phyloP scores from a whole-genome alignment of 805 yeast species.

The Lipomyces spencermartinsiae region DNA sequence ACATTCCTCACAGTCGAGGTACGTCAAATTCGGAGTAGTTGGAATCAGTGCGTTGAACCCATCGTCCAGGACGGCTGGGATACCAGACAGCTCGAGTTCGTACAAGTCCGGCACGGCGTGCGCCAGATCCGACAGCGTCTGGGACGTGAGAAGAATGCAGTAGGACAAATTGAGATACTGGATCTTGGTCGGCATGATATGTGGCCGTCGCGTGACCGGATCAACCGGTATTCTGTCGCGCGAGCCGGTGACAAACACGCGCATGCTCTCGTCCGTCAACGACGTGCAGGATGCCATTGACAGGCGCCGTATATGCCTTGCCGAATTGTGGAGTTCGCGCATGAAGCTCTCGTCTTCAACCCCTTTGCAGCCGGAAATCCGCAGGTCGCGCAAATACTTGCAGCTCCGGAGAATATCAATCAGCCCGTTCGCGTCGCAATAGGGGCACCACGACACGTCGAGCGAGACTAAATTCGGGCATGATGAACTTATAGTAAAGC shows the following conservation, averaged over 20 bases:
- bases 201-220: conserved; percentile 11
- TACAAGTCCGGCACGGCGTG: conserved; percentile 20
- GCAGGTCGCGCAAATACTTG: conserved; percentile 13
- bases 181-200: conserved; percentile 10
- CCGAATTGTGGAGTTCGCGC: conserved; percentile 14
- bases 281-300: conserved; percentile 17
- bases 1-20: conserved; percentile 34
- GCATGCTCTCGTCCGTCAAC: conserved; percentile 21
- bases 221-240: conserved; percentile 13
- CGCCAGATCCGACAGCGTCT: conserved; percentile 14
- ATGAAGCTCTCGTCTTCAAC: conserved; percentile 20
- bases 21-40: conserved; percentile 15
- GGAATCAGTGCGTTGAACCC: conserved; percentile 19
- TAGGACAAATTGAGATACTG: conserved; percentile 18
- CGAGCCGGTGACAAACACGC: conserved; percentile 23
- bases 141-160: conserved; percentile 24
- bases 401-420: conserved; percentile 23
- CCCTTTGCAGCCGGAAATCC: conserved; percentile 18
- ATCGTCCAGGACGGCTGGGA: conserved; percentile 17
- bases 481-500: conserved; percentile 19
- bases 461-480: conserved; percentile 26
- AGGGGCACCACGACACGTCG: conserved; percentile 28
- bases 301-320: conserved; percentile 17
- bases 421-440: conserved; percentile 24
- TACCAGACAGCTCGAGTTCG: conserved; percentile 22